A percentile compares a stretch with the other conserved stretches of the same genome.
phyloP scores from a whole-genome alignment of 2,329 filamentous ascomycete species.

The Hymenoscyphus infarciens region DNA sequence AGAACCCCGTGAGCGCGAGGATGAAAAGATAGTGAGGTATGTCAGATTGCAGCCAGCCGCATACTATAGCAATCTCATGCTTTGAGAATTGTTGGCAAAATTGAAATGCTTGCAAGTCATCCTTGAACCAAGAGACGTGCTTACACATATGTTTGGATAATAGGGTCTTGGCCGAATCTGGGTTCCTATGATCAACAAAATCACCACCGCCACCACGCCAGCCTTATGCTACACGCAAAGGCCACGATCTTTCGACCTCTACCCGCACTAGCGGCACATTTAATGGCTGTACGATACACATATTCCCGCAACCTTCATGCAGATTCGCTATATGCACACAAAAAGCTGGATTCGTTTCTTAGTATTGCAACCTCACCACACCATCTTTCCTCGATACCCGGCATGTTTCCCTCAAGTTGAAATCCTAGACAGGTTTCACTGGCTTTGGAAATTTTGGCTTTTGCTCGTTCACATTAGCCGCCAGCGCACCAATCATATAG shows the following conservation, averaged over 20 bases:
- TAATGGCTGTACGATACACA: constrained; percentile 26
- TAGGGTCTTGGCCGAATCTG: constrained; percentile 59
- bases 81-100: constrained; percentile 18
- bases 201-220: constrained; percentile 8
- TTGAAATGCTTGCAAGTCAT: constrained; percentile 18
- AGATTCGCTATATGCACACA: constrained; percentile 19
- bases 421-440: constrained; percentile 1
- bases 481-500: constrained; percentile 7
- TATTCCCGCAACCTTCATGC: constrained; percentile 19
- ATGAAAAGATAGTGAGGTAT: constrained; percentile 96
- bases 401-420: constrained; percentile 5
- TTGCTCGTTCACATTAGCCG: neutral
- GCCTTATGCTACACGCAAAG: constrained; percentile 17
- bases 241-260: constrained; percentile 18
- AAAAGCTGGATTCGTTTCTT: constrained; percentile 6
- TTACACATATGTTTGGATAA: constrained; percentile 29
- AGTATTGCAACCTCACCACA: constrained; percentile 14
- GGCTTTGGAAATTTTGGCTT: constrained; percentile 4
- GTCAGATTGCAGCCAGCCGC: constrained; percentile 26
- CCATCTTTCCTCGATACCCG: constrained; percentile 14
- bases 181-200: constrained; percentile 47
- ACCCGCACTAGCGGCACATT: constrained; percentile 18
- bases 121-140: constrained; percentile 24
- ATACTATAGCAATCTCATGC: constrained; percentile 23
- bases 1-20: constrained; percentile 92